Evolutionary conservation across 2,329 filamentous ascomycete species (phyloP).

Genomic region (Aspergillus novofumigatus): DNA sequence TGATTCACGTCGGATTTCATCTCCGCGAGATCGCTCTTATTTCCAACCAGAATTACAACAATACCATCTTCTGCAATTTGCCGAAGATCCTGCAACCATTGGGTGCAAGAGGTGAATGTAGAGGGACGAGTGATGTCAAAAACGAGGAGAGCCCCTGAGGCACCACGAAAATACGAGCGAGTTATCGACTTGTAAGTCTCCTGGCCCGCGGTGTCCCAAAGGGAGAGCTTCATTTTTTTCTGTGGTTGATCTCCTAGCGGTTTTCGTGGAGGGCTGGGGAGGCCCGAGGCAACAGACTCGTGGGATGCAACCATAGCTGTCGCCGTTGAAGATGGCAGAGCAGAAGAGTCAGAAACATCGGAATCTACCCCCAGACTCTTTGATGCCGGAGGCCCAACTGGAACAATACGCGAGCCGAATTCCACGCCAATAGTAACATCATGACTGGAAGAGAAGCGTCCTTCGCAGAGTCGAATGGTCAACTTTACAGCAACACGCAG

Average conservation of each 20-base stretch:
- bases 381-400: constrained; percentile 77
- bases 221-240: constrained; percentile 85
- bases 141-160: constrained; percentile 74
- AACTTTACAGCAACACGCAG: constrained; percentile 50
- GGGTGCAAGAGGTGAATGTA: constrained; percentile 83
- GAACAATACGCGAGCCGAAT: constrained; percentile 88
- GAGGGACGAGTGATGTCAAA: constrained; percentile 86
- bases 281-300: constrained; percentile 20
- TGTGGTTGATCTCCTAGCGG: constrained; percentile 40
- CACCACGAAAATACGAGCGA: constrained; percentile 85
- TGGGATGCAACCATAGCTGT: constrained; percentile 9
- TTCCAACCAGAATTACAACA: constrained; percentile 89
- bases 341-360: constrained; percentile 13
- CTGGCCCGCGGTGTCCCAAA: constrained; percentile 96
- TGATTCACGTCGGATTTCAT: constrained; percentile 43
- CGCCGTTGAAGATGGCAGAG: constrained; percentile 7
- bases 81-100: constrained; percentile 90
- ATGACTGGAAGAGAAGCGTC: constrained; percentile 88
- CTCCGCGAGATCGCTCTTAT: constrained; percentile 80
- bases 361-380: constrained; percentile 53
- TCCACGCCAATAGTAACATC: constrained; percentile 97
- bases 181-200: constrained; percentile 98
- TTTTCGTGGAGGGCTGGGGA: constrained; percentile 35
- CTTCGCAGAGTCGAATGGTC: constrained; percentile 93
- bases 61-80: constrained; percentile 96